These are phyloP conservation scores for Hansenula sp. DNA, from an alignment of 1,139 yeast genomes.

Conservation along the genomic window DNA sequence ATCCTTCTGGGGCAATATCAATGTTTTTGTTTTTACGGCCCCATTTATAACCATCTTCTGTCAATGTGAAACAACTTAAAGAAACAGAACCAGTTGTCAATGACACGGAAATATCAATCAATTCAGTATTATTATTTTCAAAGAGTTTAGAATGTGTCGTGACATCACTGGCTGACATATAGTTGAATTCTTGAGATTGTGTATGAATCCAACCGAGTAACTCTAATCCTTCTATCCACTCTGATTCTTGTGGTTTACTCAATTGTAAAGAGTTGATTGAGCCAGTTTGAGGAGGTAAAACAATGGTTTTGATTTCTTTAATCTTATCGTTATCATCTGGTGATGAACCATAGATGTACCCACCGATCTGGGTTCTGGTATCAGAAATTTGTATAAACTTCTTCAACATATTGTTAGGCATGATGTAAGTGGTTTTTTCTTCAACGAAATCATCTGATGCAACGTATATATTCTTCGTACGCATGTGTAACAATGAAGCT, in stretches of 20 bases:
- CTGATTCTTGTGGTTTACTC: conserved; percentile 46
- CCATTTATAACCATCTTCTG: conserved; percentile 73
- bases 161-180: conserved; percentile 69
- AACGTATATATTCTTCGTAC: conserved; percentile 76
- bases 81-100: conserved; percentile 86
- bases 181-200: conserved; percentile 57
- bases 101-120: conserved; percentile 62
- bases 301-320: conserved; percentile 75
- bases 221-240: conserved; percentile 46
- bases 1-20: conserved; percentile 61
- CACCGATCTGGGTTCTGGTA: conserved; percentile 79
- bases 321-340: conserved; percentile 68
- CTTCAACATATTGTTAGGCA: conserved; percentile 79
- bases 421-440: conserved; percentile 58
- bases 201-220: conserved; percentile 84
- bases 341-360: conserved; percentile 70
- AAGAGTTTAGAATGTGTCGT: conserved; percentile 50
- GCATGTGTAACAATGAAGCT: conserved; percentile 64
- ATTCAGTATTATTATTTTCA: conserved; percentile 30
- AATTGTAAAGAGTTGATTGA: conserved; percentile 62
- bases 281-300: conserved; percentile 87
- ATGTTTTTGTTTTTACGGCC: conserved; percentile 61
- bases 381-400: conserved; percentile 82
- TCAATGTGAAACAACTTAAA: conserved; percentile 59
- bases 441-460: conserved; percentile 56